phyloP scores from a whole-genome alignment of 208 protist genomes.

The Vickermania ingenoplastis region DNA sequence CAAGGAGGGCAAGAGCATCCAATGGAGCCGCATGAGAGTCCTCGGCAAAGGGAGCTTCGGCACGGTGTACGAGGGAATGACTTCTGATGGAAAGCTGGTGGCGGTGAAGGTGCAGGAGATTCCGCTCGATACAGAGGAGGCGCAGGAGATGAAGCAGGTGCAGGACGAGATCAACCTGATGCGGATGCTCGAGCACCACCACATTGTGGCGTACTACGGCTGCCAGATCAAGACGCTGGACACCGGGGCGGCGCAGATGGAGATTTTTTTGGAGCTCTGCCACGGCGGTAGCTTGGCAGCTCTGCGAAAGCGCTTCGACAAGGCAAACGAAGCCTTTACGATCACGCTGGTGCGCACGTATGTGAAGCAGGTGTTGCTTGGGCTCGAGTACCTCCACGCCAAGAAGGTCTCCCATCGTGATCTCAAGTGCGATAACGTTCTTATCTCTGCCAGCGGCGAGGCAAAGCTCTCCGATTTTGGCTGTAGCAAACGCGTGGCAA shows the following conservation, averaged over 20 bases:
- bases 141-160: constrained; percentile 43
- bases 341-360: constrained; percentile 75
- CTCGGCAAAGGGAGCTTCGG: constrained; percentile 83
- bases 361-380: constrained; percentile 82
- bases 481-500: constrained; percentile 82
- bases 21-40: constrained; percentile 67
- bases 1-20: constrained; percentile 34
- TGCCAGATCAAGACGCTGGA: constrained; percentile 52
- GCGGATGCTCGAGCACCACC: constrained; percentile 64
- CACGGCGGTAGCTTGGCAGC: constrained; percentile 62
- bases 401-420: constrained; percentile 79
- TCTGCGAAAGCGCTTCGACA: constrained; percentile 57
- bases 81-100: constrained; percentile 67
- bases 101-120: constrained; percentile 87
- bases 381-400: constrained; percentile 76
- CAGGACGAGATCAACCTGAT: constrained; percentile 83
- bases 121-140: constrained; percentile 36
- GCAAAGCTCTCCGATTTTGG: constrained; percentile 94
- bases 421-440: constrained; percentile 89
- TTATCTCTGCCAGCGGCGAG: constrained; percentile 76
- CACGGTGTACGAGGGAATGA: constrained; percentile 86
- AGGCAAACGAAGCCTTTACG: constrained; percentile 53
- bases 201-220: constrained; percentile 88
- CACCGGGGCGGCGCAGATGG: constrained; percentile 48
- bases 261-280: constrained; percentile 88